These are phyloP conservation scores for Cordyceps militaris DNA, from an alignment of 2,329 filamentous ascomycete genomes.

Conservation along the genomic window DNA sequence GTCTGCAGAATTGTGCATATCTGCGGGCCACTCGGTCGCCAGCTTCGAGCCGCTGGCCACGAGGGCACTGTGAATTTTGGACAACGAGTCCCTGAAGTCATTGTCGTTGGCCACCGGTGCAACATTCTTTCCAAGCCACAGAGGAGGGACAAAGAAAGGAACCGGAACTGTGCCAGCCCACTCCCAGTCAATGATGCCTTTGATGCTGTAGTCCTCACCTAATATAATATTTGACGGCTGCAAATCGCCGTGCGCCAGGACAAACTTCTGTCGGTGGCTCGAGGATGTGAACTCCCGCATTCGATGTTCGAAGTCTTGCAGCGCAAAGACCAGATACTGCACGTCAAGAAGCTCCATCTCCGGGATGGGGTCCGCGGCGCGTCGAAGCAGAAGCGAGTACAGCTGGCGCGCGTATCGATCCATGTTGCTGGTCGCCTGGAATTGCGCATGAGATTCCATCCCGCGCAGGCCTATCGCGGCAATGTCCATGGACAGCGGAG, in stretches of 20 bases:
- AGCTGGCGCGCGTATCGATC: neutral
- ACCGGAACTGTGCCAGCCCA: constrained; percentile 4
- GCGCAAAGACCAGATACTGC: constrained; percentile 3
- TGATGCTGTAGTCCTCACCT: constrained; percentile 3
- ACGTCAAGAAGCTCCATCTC: neutral
- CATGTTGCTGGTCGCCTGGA: neutral
- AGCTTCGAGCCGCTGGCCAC: neutral
- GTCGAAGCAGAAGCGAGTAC: neutral
- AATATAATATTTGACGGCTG: constrained; percentile 12
- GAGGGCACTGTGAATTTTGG: neutral
- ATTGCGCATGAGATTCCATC: neutral
- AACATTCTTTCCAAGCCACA: constrained; percentile 6
- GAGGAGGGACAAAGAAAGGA: constrained; percentile 2
- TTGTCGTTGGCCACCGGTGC: neutral
- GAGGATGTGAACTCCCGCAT: neutral
- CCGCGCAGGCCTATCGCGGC: neutral
- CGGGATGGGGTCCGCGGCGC: neutral
- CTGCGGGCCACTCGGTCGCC: neutral
- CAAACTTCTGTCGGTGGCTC: neutral
- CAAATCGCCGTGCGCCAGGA: constrained; percentile 9
- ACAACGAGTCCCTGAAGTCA: neutral
- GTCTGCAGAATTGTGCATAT: neutral
- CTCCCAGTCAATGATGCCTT: constrained; percentile 13
- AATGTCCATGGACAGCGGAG: constrained; percentile 1
- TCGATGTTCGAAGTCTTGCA: neutral